Percentiles rank a stretch among this genome's conserved stretches.
These are phyloP conservation scores for Sporothrix euskadiensis DNA, from an alignment of 2,329 filamentous ascomycete species.

Conservation along the genomic window DNA sequence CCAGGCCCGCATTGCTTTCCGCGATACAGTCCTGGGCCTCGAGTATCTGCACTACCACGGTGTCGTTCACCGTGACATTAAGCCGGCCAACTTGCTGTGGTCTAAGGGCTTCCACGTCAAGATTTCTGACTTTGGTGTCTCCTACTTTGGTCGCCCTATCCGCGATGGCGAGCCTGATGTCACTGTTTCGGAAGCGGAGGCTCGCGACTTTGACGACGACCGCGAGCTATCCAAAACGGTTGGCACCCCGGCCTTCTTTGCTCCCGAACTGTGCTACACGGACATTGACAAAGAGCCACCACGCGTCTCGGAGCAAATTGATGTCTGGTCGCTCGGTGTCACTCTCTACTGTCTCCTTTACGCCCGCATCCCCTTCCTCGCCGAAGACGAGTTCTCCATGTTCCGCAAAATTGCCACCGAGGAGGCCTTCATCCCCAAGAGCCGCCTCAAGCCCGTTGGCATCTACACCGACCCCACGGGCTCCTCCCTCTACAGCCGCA, in stretches of 20 bases:
- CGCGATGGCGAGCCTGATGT: constrained; percentile 79
- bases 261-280: constrained; percentile 91
- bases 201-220: constrained; percentile 85
- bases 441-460: constrained; percentile 75
- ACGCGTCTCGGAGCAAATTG: constrained; percentile 88
- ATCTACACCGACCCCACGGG: constrained; percentile 58
- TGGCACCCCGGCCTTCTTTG: constrained; percentile 95
- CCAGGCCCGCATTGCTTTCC: constrained; percentile 79
- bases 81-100: constrained; percentile 87
- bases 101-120: constrained; percentile 85
- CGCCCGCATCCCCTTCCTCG: constrained; percentile 88
- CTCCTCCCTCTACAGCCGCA: constrained; percentile 57
- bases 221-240: constrained; percentile 97
- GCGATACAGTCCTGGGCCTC: constrained; percentile 87
- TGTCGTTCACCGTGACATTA: constrained; percentile 82
- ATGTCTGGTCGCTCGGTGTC: constrained; percentile 95
- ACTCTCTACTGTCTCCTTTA: constrained; percentile 95
- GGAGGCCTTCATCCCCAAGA: constrained; percentile 83
- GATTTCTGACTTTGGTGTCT: constrained; percentile 98
- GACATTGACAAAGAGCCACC: constrained; percentile 69
- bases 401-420: constrained; percentile 90
- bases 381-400: constrained; percentile 87
- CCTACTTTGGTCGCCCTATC: constrained; percentile 88
- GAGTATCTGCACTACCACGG: constrained; percentile 91
- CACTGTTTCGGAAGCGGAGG: constrained; percentile 72